Base-by-base conservation (phyloP, 257 asterid genomes). In the Agastache rugosa region DNA sequence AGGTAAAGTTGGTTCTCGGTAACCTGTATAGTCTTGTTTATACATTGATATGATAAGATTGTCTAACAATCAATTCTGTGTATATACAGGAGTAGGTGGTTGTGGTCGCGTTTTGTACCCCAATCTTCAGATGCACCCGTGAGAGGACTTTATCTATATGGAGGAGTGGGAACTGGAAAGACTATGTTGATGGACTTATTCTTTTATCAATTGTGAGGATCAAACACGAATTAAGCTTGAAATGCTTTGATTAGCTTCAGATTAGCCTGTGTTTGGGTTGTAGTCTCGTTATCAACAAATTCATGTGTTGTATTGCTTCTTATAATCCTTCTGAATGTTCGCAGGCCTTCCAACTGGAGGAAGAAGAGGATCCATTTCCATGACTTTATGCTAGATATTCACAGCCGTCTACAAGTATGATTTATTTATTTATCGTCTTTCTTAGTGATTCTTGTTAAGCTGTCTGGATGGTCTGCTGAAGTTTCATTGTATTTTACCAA, bases 111-210 rank as follows among this genome's bases (percentile, higher is more conserved):
- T 75, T 90, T 93, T 81, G 73, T 87, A 63, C 96, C 97, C 53
- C 92, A 87, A 69, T 75, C 90, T 42, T 77, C 86, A 34, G 63
- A 74, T 80, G 85, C 98, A 11, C 97, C 98, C 0, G 94, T 93
- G 41, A 91, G 83, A 83, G 98, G 98, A 72, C 93, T 93, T 64
- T 93, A 93, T 85, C 97, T 93, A 50, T 91, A 90, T 62, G 98
- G 98, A 34, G 98, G 98, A 79, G 97, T 93, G 47, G 98, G 98
- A 75, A 93, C 98, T 10, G 97, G 98, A 29, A 93, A 93, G 86
- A 93, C 98, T 47, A 93, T 93, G 98, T 72, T 93, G 83, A 93
- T 93, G 97, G 98, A 93, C 86, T 76, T 91, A 79, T 93, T 93
- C 64, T 90, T 61, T 31, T 41, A 87, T 58, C 97, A 90, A 73